Evolutionary conservation across 257 asterid genomes (phyloP).

Genomic region (Verbena officinalis): DNA sequence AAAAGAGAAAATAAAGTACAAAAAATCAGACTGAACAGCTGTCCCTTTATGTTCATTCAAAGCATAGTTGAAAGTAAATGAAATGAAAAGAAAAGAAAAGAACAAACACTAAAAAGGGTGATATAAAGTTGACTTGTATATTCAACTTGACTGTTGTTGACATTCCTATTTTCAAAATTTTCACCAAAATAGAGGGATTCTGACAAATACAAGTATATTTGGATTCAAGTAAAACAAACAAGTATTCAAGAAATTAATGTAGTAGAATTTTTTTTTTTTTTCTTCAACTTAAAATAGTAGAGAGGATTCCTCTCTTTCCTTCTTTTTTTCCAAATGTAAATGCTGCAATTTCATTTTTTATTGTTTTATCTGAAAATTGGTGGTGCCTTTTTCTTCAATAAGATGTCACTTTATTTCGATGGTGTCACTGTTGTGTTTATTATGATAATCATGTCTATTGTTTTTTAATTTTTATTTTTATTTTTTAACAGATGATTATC

Average conservation of each 20-base stretch:
- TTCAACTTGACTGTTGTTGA: conserved; percentile 36
- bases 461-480: too few species aligned
- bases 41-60: conserved; percentile 37
- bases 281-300: background rate
- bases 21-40: conserved; percentile 38
- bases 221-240: background rate
- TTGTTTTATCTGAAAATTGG: too few species aligned
- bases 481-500: too few species aligned
- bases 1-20: conserved; percentile 23
- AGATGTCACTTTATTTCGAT: too few species aligned
- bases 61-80: conserved; percentile 27
- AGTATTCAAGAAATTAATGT: background rate
- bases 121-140: conserved; percentile 40
- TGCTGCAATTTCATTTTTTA: too few species aligned
- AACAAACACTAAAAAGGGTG: conserved; percentile 10
- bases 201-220: conserved; percentile 28
- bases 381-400: too few species aligned
- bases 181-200: conserved; percentile 10
- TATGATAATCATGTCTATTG: too few species aligned
- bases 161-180: conserved; percentile 20
- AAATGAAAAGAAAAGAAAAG: conserved; percentile 4
- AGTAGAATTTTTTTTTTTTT: background rate
- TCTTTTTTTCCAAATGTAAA: too few species aligned
- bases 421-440: too few species aligned
- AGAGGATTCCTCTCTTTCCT: too few species aligned